Evolutionary conservation across 2,329 filamentous ascomycete species (phyloP), one percentile per base, ranked within the genome.

Genomic region (Chaetoscypha palmicola): DNA sequence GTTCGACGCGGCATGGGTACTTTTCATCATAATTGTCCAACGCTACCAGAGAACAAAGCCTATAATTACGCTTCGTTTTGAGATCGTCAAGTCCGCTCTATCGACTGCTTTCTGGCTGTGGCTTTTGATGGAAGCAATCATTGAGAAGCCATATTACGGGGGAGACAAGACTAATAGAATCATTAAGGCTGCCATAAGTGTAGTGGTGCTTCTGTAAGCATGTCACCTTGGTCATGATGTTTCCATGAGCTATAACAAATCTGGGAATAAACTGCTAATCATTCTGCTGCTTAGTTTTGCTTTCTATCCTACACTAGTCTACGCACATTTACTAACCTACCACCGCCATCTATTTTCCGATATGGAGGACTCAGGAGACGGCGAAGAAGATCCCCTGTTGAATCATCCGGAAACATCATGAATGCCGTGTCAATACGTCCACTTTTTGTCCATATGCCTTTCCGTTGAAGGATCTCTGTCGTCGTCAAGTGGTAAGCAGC

Each of bases 51-150:
- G 5, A 5, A 38, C 47, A 14, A 38, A 40, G 1, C 32, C 24
- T 2, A 24, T 20, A 8, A 34, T 50, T 19, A 46, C 34, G 1
- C 36, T 53, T 10, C 41, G 46, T 11, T 49, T 53, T 9, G 54
- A 57, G 24, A 14, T 49, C 2, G 42, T 34, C 1, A 57, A 57
- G 30, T 51, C 48, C 3, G 26, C 24, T 5, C 39, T 55, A 16
- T 51, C 51, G 14, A 47, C 49, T n/a, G 22, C 26, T 7, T 20
- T 46, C 19, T 57, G 54, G 54, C 32, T 57, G 2, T 57, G 54
- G 54, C 14, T 57, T 9, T 14, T 55, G 2, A 16, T 56, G 4
- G 53, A 55, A 12, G 47, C 45, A 4, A 50, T 49, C 1, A 45
- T 49, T 30, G 48, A 31, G 2, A 41, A 45, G 2, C 16, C 11